phyloP scores from a whole-genome alignment of 495 filamentous ascomycete genomes.

The Astrocystis sublimbata region DNA sequence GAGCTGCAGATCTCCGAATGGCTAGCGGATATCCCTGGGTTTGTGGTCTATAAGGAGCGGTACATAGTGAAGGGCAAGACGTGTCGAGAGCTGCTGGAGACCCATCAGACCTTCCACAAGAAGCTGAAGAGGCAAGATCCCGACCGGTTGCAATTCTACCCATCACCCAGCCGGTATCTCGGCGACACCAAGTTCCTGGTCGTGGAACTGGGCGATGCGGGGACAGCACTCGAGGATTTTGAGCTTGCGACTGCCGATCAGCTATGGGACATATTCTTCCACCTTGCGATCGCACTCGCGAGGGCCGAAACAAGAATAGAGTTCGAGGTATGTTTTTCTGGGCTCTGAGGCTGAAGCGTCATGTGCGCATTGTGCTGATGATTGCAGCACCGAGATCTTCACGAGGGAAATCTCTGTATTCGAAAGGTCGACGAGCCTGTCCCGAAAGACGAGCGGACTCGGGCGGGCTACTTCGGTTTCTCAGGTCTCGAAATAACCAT shows the following conservation, averaged over 20 bases:
- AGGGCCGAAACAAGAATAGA: conserved; percentile 69
- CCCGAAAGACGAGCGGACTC: conserved; percentile 38
- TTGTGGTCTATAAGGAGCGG: conserved; percentile 82
- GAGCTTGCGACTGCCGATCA: conserved; percentile 54
- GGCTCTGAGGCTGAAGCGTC: neutral
- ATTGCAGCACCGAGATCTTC: conserved; percentile 74
- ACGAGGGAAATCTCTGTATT: conserved; percentile 86
- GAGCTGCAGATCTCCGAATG: conserved; percentile 77
- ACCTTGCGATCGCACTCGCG: conserved; percentile 72
- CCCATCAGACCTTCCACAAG: conserved; percentile 63
- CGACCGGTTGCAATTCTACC: conserved; percentile 65
- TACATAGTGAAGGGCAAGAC: conserved; percentile 72
- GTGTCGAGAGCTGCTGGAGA: conserved; percentile 60
- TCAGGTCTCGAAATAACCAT: conserved; percentile 77
- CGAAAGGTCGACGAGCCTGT: conserved; percentile 40
- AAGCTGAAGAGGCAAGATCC: conserved; percentile 59
- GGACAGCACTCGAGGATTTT: conserved; percentile 71
- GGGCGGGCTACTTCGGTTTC: conserved; percentile 57
- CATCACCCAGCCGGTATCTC: conserved; percentile 58
- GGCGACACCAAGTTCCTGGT: conserved; percentile 75
- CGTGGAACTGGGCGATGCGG: conserved; percentile 86
- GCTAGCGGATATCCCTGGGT: conserved; percentile 79
- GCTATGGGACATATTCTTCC: conserved; percentile 85
- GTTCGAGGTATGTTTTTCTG: conserved; percentile 63
- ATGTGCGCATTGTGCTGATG: conserved; percentile 29